phyloP scores from a whole-genome alignment of 129 eudicot species.

The Erigeron canadensis region DNA sequence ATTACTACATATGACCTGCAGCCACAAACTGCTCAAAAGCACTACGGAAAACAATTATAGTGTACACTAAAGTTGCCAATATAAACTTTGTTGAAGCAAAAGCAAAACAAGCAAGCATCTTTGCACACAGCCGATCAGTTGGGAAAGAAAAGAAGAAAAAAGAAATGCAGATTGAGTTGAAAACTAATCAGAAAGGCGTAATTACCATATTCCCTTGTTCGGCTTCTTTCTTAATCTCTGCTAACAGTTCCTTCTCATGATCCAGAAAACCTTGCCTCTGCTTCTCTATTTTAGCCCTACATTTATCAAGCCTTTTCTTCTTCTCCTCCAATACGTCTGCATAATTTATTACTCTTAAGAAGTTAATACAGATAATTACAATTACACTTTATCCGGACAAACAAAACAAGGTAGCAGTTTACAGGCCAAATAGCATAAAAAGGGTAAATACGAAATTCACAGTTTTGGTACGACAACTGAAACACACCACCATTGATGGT shows the following conservation, averaged over 20 bases:
- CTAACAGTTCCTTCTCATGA: background rate
- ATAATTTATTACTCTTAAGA: background rate
- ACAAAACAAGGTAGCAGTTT: background rate
- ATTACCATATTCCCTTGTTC: background rate
- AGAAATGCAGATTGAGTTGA: background rate
- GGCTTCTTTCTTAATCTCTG: background rate
- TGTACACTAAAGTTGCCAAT: background rate
- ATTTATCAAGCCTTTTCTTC: background rate
- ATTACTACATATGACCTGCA: background rate
- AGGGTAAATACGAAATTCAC: no score
- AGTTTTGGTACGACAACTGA: no score
- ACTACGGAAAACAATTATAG: background rate
- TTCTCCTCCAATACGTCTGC: background rate
- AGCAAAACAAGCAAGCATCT: background rate
- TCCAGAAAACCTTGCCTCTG: slow-evolving; percentile 5
- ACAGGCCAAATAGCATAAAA: no score
- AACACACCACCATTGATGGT: no score
- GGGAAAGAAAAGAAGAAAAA: background rate
- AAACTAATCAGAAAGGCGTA: background rate
- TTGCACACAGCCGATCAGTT: background rate
- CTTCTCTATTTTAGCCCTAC: background rate
- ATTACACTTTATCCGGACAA: background rate
- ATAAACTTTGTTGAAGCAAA: background rate
- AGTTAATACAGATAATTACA: background rate
- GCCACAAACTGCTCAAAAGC: background rate